phyloP scores from a whole-genome alignment of 495 filamentous ascomycete species.

The Penicillium daleae region DNA sequence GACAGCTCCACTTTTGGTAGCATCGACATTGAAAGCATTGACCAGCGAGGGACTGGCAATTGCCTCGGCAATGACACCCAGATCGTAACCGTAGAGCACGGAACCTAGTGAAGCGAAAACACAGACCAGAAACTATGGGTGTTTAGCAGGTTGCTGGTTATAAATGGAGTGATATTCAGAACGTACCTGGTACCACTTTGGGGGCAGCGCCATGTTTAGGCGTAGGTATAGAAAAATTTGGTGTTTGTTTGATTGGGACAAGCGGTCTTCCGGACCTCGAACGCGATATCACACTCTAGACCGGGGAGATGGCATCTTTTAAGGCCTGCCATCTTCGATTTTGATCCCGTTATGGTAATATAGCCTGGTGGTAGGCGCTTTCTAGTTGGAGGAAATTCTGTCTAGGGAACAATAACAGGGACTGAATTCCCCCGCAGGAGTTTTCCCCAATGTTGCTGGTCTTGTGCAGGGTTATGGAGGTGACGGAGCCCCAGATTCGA shows the following conservation, averaged over 20 bases:
- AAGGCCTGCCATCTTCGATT: neutral
- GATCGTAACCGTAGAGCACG: conserved; percentile 52
- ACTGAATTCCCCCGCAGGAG: conserved; percentile 16
- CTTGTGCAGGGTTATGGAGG: neutral
- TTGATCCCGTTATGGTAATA: neutral
- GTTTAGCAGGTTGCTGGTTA: conserved; percentile 2
- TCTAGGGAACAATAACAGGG: neutral
- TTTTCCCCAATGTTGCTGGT: conserved; percentile 12
- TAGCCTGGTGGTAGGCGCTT: neutral
- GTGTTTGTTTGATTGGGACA: neutral
- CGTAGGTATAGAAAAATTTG: neutral
- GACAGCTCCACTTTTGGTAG: conserved; percentile 56
- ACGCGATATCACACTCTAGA: neutral
- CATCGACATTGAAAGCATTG: conserved; percentile 38
- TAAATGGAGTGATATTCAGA: neutral
- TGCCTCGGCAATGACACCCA: conserved; percentile 56
- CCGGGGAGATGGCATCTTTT: neutral
- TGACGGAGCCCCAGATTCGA: conserved; percentile 1
- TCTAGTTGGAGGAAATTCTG: conserved; percentile 18
- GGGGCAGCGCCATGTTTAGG: conserved; percentile 10
- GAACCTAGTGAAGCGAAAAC: conserved; percentile 58
- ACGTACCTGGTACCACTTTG: conserved; percentile 15
- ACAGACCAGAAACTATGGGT: conserved; percentile 54
- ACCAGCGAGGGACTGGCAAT: conserved; percentile 25
- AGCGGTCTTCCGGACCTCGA: neutral